Evolutionary conservation across 1,284 basidiomycete genomes (phyloP).

Genomic region (Melampsora americana): DNA sequence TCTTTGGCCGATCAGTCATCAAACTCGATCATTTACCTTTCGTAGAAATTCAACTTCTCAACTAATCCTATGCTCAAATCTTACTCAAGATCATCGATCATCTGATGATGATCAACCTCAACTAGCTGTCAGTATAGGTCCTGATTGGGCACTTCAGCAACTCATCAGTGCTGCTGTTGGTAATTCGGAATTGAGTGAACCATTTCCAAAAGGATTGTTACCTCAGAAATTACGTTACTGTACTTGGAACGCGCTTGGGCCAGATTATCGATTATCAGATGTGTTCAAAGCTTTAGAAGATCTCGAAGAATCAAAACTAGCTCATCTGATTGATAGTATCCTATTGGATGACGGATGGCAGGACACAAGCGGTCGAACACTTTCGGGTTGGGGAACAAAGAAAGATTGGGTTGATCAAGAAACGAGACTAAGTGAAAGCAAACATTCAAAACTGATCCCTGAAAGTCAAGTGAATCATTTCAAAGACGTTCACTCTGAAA

Average conservation of each 20-base stretch:
- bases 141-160: background rate
- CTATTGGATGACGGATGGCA: conserved; percentile 33
- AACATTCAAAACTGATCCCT: background rate
- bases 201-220: background rate
- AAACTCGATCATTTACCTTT: background rate
- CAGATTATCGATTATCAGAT: conserved; percentile 11
- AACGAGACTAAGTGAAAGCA: background rate
- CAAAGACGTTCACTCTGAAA: background rate
- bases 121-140: background rate
- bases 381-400: conserved; percentile 13
- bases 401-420: conserved; percentile 12
- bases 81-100: background rate
- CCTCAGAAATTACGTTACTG: conserved; percentile 13
- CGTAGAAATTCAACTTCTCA: background rate
- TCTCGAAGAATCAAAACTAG: background rate
- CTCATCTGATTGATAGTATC: background rate
- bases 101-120: background rate
- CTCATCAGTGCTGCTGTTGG: background rate
- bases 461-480: background rate
- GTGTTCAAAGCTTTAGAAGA: conserved; percentile 11
- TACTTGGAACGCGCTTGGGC: conserved; percentile 19
- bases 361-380: background rate
- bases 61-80: background rate
- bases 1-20: conserved; percentile 12
- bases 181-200: background rate